These are phyloP conservation scores for Heritiera littoralis DNA, from an alignment of 345 rosid genomes.

Conservation along the genomic window DNA sequence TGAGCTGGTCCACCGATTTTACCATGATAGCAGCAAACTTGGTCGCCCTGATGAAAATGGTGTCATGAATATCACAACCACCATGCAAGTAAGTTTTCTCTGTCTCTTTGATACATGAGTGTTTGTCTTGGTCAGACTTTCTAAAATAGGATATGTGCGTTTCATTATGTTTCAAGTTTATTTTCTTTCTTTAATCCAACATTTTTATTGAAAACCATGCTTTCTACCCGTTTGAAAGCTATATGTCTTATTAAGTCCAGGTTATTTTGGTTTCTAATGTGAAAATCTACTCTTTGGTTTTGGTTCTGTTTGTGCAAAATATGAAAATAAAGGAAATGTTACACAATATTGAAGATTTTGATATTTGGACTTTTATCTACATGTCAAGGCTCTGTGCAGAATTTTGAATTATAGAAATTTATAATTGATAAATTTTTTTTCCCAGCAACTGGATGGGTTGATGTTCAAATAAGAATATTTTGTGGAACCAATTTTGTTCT, in stretches of 20 bases:
- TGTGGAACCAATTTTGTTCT: not conserved
- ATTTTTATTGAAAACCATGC: not conserved
- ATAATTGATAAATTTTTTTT: not conserved
- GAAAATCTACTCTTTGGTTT: not conserved
- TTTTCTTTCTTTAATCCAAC: not conserved
- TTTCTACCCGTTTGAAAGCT: not conserved
- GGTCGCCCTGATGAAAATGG: constrained; percentile 85
- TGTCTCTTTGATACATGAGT: not conserved
- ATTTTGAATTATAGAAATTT: not conserved
- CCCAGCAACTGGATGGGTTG: not conserved
- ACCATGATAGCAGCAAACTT: constrained; percentile 88
- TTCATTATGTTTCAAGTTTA: not conserved
- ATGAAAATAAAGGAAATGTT: not conserved
- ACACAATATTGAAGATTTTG: not conserved
- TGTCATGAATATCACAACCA: constrained; percentile 68
- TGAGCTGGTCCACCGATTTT: constrained; percentile 80
- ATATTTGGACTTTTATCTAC: not conserved
- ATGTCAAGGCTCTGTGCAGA: not conserved
- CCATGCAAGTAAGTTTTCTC: constrained; percentile 65
- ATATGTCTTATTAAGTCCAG: not conserved
- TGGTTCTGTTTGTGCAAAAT: not conserved
- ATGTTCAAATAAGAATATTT: not conserved
- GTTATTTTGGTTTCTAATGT: not conserved
- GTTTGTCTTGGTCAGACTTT: not conserved
- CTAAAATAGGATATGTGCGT: not conserved